Conservation (phyloP, 495 filamentous ascomycete genomes). For the Aspergillus biplanus region DNA sequence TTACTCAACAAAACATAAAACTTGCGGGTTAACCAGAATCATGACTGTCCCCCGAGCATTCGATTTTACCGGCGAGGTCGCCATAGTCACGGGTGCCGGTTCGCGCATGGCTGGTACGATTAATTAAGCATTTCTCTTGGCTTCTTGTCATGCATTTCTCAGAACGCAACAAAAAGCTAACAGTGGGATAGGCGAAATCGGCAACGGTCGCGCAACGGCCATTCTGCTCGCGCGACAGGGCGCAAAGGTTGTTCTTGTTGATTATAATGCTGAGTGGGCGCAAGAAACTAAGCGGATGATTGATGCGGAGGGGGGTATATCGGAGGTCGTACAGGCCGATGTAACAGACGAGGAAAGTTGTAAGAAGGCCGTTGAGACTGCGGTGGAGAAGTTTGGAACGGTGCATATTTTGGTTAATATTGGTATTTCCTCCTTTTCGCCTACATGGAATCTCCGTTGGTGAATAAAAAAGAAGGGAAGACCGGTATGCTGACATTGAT, state of each 20-base stretch:
- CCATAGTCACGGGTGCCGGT: not conserved
- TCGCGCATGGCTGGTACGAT: not conserved
- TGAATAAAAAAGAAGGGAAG: too few relatives aligned
- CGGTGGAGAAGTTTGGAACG: not conserved
- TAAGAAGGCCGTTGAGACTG: not conserved
- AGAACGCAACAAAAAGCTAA: too few relatives aligned
- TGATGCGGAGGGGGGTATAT: not conserved
- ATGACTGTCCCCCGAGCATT: too few relatives aligned
- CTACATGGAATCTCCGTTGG: too few relatives aligned
- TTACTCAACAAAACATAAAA: too few relatives aligned
- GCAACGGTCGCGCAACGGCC: not conserved
- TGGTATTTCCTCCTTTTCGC: not conserved
- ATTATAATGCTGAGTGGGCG: not conserved
- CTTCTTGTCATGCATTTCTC: too few relatives aligned
- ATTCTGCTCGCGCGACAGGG: not conserved
- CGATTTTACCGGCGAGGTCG: not conserved
- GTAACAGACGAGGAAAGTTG: not conserved
- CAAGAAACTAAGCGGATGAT: not conserved
- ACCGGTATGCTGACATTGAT: too few relatives aligned
- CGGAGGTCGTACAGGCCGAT: not conserved
- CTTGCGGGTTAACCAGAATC: too few relatives aligned
- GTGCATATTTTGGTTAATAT: not conserved
- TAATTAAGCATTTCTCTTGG: too few relatives aligned
- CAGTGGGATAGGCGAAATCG: not conserved
- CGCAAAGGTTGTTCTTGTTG: not conserved